Evolutionary conservation across 495 filamentous ascomycete genomes (phyloP).

Genomic region (Glonium stellatum): DNA sequence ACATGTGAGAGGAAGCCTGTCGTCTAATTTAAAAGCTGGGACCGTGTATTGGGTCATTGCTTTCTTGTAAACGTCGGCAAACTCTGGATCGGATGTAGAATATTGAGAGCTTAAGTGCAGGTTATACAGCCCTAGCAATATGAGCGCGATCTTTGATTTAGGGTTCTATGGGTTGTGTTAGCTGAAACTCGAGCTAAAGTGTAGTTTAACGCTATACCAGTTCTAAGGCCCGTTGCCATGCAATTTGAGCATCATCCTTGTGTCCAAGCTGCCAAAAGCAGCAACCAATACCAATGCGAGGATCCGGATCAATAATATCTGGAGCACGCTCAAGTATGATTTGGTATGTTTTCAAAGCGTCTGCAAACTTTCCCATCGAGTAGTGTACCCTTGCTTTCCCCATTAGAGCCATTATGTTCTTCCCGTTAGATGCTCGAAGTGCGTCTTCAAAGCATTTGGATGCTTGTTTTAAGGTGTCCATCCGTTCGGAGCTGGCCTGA

Average conservation of each 20-base stretch:
- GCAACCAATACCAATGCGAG: constrained; percentile 87
- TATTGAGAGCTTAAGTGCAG: constrained; percentile 74
- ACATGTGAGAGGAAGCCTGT: constrained; percentile 83
- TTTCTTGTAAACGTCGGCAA: constrained; percentile 75
- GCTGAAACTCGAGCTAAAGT: neutral
- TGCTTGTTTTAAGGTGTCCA: constrained; percentile 71
- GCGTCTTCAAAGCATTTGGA: constrained; percentile 91
- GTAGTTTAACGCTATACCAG: constrained; percentile 35
- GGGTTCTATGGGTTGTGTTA: constrained; percentile 50
- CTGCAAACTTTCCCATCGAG: constrained; percentile 71
- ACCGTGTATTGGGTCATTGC: constrained; percentile 92
- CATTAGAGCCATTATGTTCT: constrained; percentile 83
- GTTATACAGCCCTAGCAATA: constrained; percentile 81
- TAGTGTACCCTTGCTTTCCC: constrained; percentile 80
- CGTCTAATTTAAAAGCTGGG: constrained; percentile 91
- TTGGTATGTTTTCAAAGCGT: constrained; percentile 79
- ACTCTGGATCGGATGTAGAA: constrained; percentile 67
- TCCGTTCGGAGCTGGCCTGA: constrained; percentile 65
- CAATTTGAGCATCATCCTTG: constrained; percentile 82
- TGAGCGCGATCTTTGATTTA: constrained; percentile 83
- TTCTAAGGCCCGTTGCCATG: constrained; percentile 83
- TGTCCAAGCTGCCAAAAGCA: constrained; percentile 92
- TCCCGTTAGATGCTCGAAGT: constrained; percentile 68
- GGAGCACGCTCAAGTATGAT: constrained; percentile 77
- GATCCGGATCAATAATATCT: constrained; percentile 86